These are phyloP conservation scores for Apiotrichum porosum DNA, from an alignment of 1,284 basidiomycete genomes.

Conservation along the genomic window DNA sequence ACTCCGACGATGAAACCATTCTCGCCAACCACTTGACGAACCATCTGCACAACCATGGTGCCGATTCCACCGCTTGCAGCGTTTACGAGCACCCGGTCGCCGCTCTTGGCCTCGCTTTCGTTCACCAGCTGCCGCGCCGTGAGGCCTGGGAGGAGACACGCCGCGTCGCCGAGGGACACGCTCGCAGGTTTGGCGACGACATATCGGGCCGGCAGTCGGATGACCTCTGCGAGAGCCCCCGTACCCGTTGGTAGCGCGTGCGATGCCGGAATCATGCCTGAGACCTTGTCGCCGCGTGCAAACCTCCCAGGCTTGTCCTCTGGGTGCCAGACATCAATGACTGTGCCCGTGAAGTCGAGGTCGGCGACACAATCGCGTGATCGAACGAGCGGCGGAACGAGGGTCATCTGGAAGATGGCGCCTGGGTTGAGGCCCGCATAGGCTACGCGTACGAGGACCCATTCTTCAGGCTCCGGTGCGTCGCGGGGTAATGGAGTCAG, in stretches of 20 bases:
- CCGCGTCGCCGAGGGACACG: background rate
- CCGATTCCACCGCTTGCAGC: slow-evolving; percentile 54
- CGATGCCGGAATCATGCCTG: slow-evolving; percentile 6
- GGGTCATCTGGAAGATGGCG: slow-evolving; percentile 8
- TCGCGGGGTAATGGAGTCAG: slow-evolving; percentile 3
- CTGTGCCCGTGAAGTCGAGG: slow-evolving; percentile 8
- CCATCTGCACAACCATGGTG: slow-evolving; percentile 59
- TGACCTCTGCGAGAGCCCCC: slow-evolving; percentile 8
- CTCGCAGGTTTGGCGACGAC: slow-evolving; percentile 1
- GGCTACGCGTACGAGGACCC: slow-evolving; percentile 8
- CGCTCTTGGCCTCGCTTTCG: background rate
- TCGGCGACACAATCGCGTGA: background rate
- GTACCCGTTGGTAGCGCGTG: slow-evolving; percentile 1
- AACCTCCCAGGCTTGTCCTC: background rate
- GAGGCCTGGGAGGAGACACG: slow-evolving; percentile 2
- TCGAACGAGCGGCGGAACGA: background rate
- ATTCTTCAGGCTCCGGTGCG: slow-evolving; percentile 2
- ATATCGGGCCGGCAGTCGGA: slow-evolving; percentile 6
- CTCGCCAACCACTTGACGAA: slow-evolving; percentile 51
- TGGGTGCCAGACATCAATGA: slow-evolving; percentile 11
- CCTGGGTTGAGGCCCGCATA: slow-evolving; percentile 10
- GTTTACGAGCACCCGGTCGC: slow-evolving; percentile 10
- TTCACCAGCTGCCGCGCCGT: slow-evolving; percentile 8
- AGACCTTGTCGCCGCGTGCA: slow-evolving; percentile 7
- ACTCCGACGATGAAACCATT: slow-evolving; percentile 57